These are phyloP conservation scores for Penicillium manginii DNA, from an alignment of 495 filamentous ascomycete genomes.

Conservation along the genomic window DNA sequence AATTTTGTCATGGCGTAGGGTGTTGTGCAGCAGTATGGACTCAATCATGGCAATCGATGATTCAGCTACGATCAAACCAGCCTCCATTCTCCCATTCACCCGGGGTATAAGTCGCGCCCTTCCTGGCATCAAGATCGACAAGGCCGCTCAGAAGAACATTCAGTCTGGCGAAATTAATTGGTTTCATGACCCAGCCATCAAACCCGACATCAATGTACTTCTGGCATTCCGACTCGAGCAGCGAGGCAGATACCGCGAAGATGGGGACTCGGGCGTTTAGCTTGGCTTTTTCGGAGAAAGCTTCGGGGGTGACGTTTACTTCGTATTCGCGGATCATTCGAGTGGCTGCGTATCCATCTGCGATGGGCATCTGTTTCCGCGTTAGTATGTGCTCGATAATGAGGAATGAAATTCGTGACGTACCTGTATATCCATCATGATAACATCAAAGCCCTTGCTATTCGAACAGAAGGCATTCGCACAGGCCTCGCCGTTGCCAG, in stretches of 20 bases:
- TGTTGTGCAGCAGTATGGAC: no score
- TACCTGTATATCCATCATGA: constrained; percentile 97
- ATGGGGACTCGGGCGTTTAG: constrained; percentile 63
- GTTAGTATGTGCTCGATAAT: constrained; percentile 4
- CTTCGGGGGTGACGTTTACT: constrained; percentile 47
- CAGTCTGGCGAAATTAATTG: constrained; percentile 70
- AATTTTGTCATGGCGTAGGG: no score
- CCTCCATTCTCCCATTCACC: constrained; percentile 74
- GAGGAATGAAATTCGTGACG: constrained; percentile 16
- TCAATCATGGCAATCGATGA: no score
- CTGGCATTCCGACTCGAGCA: constrained; percentile 70
- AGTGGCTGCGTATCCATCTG: constrained; percentile 82
- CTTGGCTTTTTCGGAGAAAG: constrained; percentile 58
- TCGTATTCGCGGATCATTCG: constrained; percentile 81
- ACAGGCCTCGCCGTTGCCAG: constrained; percentile 88
- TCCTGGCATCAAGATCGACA: constrained; percentile 47
- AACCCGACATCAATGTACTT: constrained; percentile 82
- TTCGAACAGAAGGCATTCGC: constrained; percentile 67
- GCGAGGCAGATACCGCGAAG: constrained; percentile 87
- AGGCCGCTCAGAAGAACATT: constrained; percentile 63
- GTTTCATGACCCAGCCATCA: constrained; percentile 89
- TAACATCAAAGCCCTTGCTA: constrained; percentile 69
- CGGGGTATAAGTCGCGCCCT: constrained; percentile 56
- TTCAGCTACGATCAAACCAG: constrained; percentile 54
- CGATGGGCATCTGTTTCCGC: constrained; percentile 79